Evolutionary conservation across 2,329 filamentous ascomycete species (phyloP).

Genomic region (Colletotrichum orchidophilum): DNA sequence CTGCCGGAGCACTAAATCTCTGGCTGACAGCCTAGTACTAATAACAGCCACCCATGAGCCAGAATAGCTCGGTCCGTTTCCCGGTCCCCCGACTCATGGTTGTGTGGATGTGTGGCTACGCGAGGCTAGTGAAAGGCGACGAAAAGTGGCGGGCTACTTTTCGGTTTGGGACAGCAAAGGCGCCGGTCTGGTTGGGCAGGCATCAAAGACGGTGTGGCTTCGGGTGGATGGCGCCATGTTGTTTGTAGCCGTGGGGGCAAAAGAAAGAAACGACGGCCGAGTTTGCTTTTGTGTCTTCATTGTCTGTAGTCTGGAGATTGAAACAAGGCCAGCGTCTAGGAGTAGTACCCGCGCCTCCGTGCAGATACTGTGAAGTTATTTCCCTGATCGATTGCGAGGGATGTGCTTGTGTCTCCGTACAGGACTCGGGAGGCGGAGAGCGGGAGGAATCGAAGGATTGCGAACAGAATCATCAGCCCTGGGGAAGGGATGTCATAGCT

Average conservation of each 20-base stretch:
- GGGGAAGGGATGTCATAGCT: slow-evolving; percentile 21
- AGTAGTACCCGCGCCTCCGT: background rate
- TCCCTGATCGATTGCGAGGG: background rate
- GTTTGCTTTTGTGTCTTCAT: background rate
- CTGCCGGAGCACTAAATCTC: slow-evolving; percentile 9
- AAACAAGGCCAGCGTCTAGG: background rate
- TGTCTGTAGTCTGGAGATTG: background rate
- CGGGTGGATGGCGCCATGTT: slow-evolving; percentile 19
- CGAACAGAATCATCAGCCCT: slow-evolving; percentile 2
- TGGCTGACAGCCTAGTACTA: slow-evolving; percentile 1
- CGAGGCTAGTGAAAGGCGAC: slow-evolving; percentile 11
- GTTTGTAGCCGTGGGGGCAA: slow-evolving; percentile 11
- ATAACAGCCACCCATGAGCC: background rate
- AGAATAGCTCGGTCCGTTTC: slow-evolving; percentile 27
- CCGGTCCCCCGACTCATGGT: slow-evolving; percentile 9
- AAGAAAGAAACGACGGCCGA: background rate
- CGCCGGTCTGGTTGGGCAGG: slow-evolving; percentile 7
- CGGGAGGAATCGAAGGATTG: slow-evolving; percentile 18
- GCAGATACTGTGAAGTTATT: background rate
- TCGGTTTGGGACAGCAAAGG: slow-evolving; percentile 3
- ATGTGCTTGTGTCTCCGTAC: background rate
- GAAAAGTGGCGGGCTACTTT: slow-evolving; percentile 19
- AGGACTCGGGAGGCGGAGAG: background rate
- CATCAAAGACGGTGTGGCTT: slow-evolving; percentile 23
- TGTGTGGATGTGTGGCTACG: background rate